These are phyloP conservation scores for Diplocarpon rosae DNA, from an alignment of 2,329 filamentous ascomycete genomes.

Conservation along the genomic window DNA sequence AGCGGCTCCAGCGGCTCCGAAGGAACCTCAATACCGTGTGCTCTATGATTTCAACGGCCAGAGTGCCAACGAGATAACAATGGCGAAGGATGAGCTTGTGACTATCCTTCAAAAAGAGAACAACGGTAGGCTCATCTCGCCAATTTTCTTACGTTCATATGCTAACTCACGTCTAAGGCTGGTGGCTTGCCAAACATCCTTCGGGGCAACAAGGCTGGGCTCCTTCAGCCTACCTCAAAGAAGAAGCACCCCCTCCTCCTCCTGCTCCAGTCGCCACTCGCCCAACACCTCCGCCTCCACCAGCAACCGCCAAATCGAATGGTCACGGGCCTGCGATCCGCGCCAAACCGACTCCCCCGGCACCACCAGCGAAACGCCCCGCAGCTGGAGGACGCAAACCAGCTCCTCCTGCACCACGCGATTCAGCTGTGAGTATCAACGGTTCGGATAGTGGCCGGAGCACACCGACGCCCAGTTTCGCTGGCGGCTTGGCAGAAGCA, in stretches of 20 bases:
- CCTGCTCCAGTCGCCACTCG: conserved; percentile 38
- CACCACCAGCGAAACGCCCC: conserved; percentile 63
- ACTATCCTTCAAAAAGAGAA: conserved; percentile 88
- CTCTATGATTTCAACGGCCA: conserved; percentile 86
- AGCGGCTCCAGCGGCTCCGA: conserved; percentile 50
- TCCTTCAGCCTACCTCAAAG: conserved; percentile 87
- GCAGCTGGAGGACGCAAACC: conserved; percentile 58
- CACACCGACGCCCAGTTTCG: conserved; percentile 61
- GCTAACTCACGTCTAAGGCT: conserved; percentile 50
- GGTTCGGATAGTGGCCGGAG: conserved; percentile 49
- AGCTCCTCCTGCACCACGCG: conserved; percentile 54
- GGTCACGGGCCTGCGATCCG: conserved; percentile 30
- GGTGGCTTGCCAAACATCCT: conserved; percentile 82
- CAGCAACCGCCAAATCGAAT: conserved; percentile 30
- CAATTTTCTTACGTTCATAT: background rate
- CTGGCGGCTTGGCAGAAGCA: conserved; percentile 68
- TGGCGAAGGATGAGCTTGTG: conserved; percentile 70
- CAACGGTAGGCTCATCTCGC: conserved; percentile 57
- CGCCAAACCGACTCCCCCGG: conserved; percentile 26
- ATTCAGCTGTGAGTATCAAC: conserved; percentile 52
- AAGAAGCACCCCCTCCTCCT: conserved; percentile 53
- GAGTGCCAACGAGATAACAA: conserved; percentile 72
- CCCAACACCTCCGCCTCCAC: conserved; percentile 47
- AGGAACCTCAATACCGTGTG: conserved; percentile 75
- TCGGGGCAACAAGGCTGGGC: conserved; percentile 82